A percentile compares a stretch with the other conserved stretches of the same genome.
Evolutionary conservation across 2,329 filamentous ascomycete species (phyloP).

Genomic region (Trichophyton schoenleinii): DNA sequence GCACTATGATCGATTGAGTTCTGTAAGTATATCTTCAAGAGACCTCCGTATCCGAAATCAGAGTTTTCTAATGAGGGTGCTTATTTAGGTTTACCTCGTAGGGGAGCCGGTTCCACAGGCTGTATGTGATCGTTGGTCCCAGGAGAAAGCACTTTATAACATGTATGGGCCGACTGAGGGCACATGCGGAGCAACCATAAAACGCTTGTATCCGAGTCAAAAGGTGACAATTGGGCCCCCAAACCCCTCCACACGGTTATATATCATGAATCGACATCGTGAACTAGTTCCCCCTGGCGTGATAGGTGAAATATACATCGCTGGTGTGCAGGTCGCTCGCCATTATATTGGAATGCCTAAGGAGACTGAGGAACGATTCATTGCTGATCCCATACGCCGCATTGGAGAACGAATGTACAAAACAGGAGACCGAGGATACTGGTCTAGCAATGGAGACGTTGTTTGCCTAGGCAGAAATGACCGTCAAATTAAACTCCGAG

Average conservation of each 20-base stretch:
- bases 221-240: constrained; percentile 59
- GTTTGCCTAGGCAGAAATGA: not conserved
- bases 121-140: not conserved
- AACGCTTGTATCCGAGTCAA: constrained; percentile 32
- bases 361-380: constrained; percentile 60
- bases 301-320: constrained; percentile 62
- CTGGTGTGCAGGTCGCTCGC: constrained; percentile 58
- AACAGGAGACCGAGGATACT: not conserved
- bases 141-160: not conserved
- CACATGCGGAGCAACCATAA: constrained; percentile 18
- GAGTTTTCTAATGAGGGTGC: not conserved
- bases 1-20: not conserved
- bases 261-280: constrained; percentile 59
- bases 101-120: not conserved
- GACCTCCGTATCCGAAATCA: not conserved
- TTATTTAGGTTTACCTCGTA: not conserved
- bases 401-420: not conserved
- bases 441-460: not conserved
- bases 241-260: constrained; percentile 54
- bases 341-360: constrained; percentile 72
- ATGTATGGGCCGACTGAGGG: constrained; percentile 6
- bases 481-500: not conserved
- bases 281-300: constrained; percentile 50
- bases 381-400: constrained; percentile 40
- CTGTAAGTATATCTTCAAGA: not conserved